Evolutionary conservation across 768 basidiomycete species (phyloP).

Genomic region (Agaricus blazei): DNA sequence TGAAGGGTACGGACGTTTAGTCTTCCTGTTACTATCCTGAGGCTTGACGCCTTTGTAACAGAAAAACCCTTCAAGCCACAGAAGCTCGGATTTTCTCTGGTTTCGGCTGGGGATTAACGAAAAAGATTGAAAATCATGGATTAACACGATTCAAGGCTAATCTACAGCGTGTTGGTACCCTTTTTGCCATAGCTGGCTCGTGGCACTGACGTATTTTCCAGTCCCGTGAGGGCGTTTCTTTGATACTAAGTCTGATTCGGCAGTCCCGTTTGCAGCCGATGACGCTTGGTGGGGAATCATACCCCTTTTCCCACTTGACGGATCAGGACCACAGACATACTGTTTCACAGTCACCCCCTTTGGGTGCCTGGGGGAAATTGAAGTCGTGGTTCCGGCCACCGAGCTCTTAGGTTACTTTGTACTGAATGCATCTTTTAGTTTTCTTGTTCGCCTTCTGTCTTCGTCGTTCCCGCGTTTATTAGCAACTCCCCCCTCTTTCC

Average conservation of each 20-base stretch:
- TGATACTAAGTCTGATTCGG: conserved; percentile 74
- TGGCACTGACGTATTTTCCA: conserved; percentile 21
- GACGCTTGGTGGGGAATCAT: conserved; percentile 35
- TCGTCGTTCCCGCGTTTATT: background rate
- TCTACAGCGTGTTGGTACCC: conserved; percentile 63
- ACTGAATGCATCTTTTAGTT: background rate
- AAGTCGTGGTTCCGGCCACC: conserved; percentile 12
- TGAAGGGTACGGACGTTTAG: conserved; percentile 52
- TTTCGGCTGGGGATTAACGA: conserved; percentile 88
- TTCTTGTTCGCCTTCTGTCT: background rate
- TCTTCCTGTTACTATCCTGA: background rate
- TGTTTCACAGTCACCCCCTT: background rate
- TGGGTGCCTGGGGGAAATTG: conserved; percentile 13
- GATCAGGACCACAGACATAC: background rate
- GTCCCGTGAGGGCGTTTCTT: conserved; percentile 86
- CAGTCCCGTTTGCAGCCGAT: conserved; percentile 68
- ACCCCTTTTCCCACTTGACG: conserved; percentile 12
- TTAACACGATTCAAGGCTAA: conserved; percentile 82
- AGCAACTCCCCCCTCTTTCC: no score
- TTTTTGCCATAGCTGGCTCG: background rate
- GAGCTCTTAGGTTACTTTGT: background rate
- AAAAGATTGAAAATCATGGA: conserved; percentile 82
- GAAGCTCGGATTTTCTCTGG: conserved; percentile 85
- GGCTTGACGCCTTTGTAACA: conserved; percentile 20
- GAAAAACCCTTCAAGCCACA: conserved; percentile 79